These are phyloP conservation scores for Lepiota brunneoincarnata DNA, from an alignment of 768 basidiomycete genomes.

Conservation along the genomic window DNA sequence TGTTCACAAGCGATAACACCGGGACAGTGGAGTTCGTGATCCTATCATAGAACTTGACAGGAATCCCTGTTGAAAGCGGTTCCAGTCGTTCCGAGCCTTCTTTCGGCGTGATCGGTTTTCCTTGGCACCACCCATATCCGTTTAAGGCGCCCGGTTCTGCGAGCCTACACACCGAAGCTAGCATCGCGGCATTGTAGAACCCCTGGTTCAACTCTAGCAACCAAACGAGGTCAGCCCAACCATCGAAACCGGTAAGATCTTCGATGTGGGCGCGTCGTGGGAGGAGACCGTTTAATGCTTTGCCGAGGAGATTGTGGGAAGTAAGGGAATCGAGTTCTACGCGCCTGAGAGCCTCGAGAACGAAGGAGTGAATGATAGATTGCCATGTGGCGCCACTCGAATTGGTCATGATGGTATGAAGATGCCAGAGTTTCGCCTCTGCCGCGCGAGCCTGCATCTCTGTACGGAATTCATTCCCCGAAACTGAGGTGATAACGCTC, in stretches of 20 bases:
- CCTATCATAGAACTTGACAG: background rate
- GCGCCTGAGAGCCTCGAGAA: conserved; percentile 20
- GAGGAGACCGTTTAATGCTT: conserved; percentile 22
- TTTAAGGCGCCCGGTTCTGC: background rate
- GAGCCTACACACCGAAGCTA: conserved; percentile 21
- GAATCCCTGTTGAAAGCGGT: background rate
- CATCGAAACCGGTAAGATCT: conserved; percentile 12
- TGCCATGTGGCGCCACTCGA: conserved; percentile 16
- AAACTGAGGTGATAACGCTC: background rate
- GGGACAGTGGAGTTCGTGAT: background rate
- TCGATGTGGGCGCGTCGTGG: conserved; percentile 17
- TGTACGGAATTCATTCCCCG: conserved; percentile 1
- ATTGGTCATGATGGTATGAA: conserved; percentile 16
- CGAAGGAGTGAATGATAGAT: conserved; percentile 17
- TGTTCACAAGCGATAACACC: conserved; percentile 6
- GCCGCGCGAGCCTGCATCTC: conserved; percentile 7
- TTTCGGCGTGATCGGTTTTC: conserved; percentile 1
- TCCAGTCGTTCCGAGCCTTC: conserved; percentile 5
- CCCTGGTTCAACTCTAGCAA: conserved; percentile 19
- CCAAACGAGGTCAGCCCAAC: conserved; percentile 23
- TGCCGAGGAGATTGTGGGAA: conserved; percentile 19
- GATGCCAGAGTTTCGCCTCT: conserved; percentile 15
- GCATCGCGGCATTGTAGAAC: conserved; percentile 17
- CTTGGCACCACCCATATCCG: conserved; percentile 10
- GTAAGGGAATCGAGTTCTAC: conserved; percentile 11